Conservation (phyloP, 208 protist species). For the Crithidia expoeki region DNA sequence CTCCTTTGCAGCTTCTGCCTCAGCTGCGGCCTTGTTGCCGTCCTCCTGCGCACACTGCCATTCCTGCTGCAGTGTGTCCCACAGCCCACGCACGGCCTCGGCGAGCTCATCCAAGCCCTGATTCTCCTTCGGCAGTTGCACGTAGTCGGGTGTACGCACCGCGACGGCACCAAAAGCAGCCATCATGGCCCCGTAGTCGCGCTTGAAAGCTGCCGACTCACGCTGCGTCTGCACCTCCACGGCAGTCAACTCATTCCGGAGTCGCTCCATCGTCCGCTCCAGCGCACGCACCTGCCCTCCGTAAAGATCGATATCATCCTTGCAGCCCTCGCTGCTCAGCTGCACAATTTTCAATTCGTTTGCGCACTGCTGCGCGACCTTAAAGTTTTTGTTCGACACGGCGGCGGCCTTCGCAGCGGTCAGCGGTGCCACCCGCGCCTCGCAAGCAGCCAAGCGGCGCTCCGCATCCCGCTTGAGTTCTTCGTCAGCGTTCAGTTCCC, state of each 20-base stretch:
- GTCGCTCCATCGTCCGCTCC: slow-evolving; percentile 10
- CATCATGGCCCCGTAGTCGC: neutral
- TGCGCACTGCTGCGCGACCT: slow-evolving; percentile 46
- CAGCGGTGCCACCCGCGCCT: slow-evolving; percentile 33
- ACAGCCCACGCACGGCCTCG: slow-evolving; percentile 5
- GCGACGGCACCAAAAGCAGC: neutral
- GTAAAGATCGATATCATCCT: slow-evolving; percentile 22
- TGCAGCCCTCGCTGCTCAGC: slow-evolving; percentile 1
- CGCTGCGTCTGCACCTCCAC: slow-evolving; percentile 21
- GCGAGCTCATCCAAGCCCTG: slow-evolving; percentile 26
- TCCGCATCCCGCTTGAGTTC: slow-evolving; percentile 19
- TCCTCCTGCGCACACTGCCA: slow-evolving; percentile 8
- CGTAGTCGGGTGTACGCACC: slow-evolving; percentile 1
- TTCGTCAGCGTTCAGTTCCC: slow-evolving; percentile 29
- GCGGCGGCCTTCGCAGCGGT: slow-evolving; percentile 45
- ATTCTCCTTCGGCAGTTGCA: slow-evolving; percentile 7
- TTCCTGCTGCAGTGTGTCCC: slow-evolving; percentile 16
- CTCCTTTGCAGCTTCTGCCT: too few relatives aligned
- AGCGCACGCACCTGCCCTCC: slow-evolving; percentile 11
- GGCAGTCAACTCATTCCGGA: slow-evolving; percentile 12
- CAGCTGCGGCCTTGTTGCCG: neutral
- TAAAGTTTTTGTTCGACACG: slow-evolving; percentile 46
- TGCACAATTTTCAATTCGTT: slow-evolving; percentile 28
- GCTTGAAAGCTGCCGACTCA: neutral
- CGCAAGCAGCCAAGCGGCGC: slow-evolving; percentile 11